Base-by-base conservation (phyloP, 345 rosid genomes). In the Eucalyptus lansdowneana region DNA sequence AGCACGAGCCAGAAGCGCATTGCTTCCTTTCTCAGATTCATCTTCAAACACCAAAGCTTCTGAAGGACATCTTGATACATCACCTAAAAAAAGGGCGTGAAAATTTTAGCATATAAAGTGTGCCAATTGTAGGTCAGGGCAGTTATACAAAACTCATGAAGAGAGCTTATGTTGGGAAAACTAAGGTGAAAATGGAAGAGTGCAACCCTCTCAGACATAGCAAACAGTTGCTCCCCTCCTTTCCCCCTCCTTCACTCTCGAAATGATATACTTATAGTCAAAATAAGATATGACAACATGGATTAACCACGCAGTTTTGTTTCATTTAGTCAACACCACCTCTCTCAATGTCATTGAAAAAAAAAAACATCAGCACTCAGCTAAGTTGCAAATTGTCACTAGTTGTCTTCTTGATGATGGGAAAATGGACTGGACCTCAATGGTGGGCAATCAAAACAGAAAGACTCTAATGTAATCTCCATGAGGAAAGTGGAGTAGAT, bases 1-100 rank as follows among this genome's bases (percentile, higher is more conserved):
- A 89, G 99, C 99, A 90, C 99, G 95, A 89, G 99, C 95, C 80
- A 97, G 98, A 92, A 97, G 96, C 17, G 98, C 99, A 92, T 97
- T 97, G 93, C 99, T 97, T 94, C 97, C 99, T 90, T 93, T 97
- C 94, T 97, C 99, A 49, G 91, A 95, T 76, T 97, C 99, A 81
- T 97, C 99, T 92, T 97, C 99, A 90, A 97, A 97, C 47, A 94
- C 93, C 93, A 97, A 90, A 50, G 89, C 87, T 89, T 97, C 98
- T 49, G 94, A 92, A 88, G 95, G 92, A 92, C 98, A 97, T 90
- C 92, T 93, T 11, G 97, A 94, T 44, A 91, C 93, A 93, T 95
- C 96, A 91, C 99, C 99, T 97, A 91, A 90, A 53, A 8, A 94
- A 92, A 54, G 90, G 12, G 40, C 51, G 51, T 86, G 67, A 31